Evolutionary conservation across 2,329 filamentous ascomycete species (phyloP), one percentile per base, ranked within the genome.

Genomic region (Bipolaris bicolor): DNA sequence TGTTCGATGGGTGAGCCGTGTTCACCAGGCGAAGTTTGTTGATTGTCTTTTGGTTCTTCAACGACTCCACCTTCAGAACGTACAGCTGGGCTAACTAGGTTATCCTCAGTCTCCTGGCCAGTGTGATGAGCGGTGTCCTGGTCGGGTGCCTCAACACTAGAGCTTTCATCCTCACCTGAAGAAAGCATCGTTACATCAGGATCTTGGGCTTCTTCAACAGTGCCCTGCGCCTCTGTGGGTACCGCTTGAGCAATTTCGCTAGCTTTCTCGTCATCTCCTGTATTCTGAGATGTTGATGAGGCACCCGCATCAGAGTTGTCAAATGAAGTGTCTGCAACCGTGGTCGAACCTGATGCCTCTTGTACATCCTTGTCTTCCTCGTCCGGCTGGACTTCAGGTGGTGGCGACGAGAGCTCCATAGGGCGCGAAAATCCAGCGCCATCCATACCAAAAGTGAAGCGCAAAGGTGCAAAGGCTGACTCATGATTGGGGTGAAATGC

Each of bases 361-460:
- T n/a, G 18, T 2, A 18, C 45, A 5, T 24, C 20, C 22, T n/a
- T 20, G 5, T 15, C 22, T 13, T 45, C 55, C 13, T 39, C 31
- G 10, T 45, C 26, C 34, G 24, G n/a, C 7, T 33, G 45, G 6
- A 56, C 52, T 55, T 62, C 58, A 24, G 60, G 64, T 22, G 56
- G 46, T 11, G 64, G 62, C 6, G 65, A 66, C n/a, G 65, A 68
- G 9, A 64, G 46, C 10, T 66, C 62, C 24, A 64, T 13, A 7
- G 57, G 64, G 11, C 65, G 63, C 7, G 67, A 73, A 41, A 66
- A 68, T 1, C 62, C 60, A 37, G 68, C 56, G 1, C 69, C 72
- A 59, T 76, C 74, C 47, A 73, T 62, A 4, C 74, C 74, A 41
- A 76, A 76, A 2, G 71, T 70, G 34, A 76, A 76, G 7, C 74